Conservation (phyloP, 2,329 filamentous ascomycete genomes). For the Penicillium sp. region DNA sequence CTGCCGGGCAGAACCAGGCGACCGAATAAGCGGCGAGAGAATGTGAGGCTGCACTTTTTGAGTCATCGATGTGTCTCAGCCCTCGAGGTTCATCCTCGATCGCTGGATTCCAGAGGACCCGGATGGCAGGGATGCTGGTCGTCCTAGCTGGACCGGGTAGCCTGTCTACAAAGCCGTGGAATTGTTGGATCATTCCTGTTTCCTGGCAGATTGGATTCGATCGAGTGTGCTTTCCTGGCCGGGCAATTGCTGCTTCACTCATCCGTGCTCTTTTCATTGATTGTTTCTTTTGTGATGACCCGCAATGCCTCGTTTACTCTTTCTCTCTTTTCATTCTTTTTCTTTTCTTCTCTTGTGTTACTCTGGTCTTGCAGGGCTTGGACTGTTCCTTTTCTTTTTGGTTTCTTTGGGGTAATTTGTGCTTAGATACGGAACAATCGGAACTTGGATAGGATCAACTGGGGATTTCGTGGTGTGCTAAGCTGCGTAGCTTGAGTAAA, state of each 20-base stretch:
- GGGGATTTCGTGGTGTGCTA: background rate
- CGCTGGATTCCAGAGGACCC: background rate
- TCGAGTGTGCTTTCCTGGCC: background rate
- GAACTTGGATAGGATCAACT: constrained; percentile 14
- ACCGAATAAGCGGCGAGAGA: constrained; percentile 13
- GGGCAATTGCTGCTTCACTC: background rate
- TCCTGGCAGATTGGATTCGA: background rate
- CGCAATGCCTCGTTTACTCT: constrained; percentile 23
- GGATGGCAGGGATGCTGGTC: constrained; percentile 2
- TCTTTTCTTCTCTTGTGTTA: constrained; percentile 15
- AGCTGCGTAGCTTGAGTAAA: background rate
- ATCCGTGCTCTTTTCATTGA: constrained; percentile 9
- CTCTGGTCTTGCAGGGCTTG: constrained; percentile 19
- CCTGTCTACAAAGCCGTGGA: background rate
- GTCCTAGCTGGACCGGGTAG: background rate
- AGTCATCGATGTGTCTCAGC: background rate
- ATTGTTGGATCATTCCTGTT: background rate
- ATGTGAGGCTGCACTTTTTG: background rate
- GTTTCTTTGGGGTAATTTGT: constrained; percentile 10
- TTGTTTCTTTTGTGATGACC: constrained; percentile 25
- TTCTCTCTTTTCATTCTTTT: constrained; percentile 13
- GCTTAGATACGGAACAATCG: constrained; percentile 2
- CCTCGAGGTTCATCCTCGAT: background rate
- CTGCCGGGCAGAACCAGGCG: constrained; percentile 21
- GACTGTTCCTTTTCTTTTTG: constrained; percentile 7